A percentile compares a stretch with the other conserved stretches of the same genome.
Conservation (phyloP, 2,329 filamentous ascomycete genomes). For the Penicillium occitanis region DNA sequence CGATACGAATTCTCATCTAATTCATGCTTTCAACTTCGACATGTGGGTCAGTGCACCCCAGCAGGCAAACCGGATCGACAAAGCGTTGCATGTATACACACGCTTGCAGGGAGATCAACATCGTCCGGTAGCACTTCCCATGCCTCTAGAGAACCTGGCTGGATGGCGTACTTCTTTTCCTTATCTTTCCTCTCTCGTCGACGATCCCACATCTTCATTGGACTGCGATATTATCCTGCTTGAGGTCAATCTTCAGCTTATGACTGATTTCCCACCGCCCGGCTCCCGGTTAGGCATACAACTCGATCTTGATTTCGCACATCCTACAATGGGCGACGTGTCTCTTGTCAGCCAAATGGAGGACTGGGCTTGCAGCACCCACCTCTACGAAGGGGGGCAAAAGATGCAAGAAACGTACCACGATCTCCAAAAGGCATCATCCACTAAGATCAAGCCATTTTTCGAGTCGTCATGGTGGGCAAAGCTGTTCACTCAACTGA, state of each 20-base stretch:
- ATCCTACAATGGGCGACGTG: conserved; percentile 35
- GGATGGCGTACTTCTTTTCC: conserved; percentile 47
- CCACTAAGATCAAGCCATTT: conserved; percentile 43
- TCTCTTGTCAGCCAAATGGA: conserved; percentile 38
- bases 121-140: conserved; percentile 36
- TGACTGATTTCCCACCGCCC: conserved; percentile 45
- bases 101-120: conserved; percentile 42
- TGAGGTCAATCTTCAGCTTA: conserved; percentile 45
- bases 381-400: conserved; percentile 42
- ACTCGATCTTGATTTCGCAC: conserved; percentile 43
- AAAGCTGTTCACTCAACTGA: conserved; percentile 43
- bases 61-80: conserved; percentile 38
- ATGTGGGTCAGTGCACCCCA: conserved; percentile 48
- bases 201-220: conserved; percentile 34
- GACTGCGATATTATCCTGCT: conserved; percentile 47
- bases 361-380: conserved; percentile 46
- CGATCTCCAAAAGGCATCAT: conserved; percentile 35
- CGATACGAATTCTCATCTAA: conserved; percentile 30
- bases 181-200: conserved; percentile 37
- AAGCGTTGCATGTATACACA: conserved; percentile 47
- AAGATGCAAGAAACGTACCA: conserved; percentile 34
- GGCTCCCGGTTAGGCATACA: conserved; percentile 45
- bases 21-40: conserved; percentile 44
- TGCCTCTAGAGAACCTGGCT: conserved; percentile 40
- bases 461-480: conserved; percentile 51